Evolutionary conservation across 148 eudicot species (phyloP), one percentile per base, ranked within the genome.

Genomic region (Persicaria tinctoria): DNA sequence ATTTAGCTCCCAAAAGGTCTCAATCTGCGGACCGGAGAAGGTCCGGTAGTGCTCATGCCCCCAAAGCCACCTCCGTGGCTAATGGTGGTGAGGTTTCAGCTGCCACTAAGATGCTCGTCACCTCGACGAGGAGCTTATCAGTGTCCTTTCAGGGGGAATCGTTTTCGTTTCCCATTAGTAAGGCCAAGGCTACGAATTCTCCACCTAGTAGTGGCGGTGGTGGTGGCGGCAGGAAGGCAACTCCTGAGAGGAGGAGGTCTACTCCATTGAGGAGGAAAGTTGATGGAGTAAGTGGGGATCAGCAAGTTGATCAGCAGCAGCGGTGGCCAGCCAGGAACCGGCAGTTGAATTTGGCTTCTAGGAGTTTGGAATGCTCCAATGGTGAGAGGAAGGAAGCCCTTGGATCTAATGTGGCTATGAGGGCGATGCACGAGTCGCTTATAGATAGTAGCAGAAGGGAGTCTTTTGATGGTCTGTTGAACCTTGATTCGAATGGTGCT

Each of bases 61-160:
- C 84, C 1, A 90, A 84, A 72, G 80, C 83, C 0, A 45, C 80
- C 13, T 72, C 84, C 10, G 84, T 76, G n/a, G 78, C 74, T 41
- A 87, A 85, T 85, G 85, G 68, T 51, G 79, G 79, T 74, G 96
- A 86, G 32, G 77, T 86, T 64, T 88, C 97, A 51, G 87, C 91
- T 48, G 96, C 96, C n/a, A 82, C 85, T 45, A 91, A 84, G 87
- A 83, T 88, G 62, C 86, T 94, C 50, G 88, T 94, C 4, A 92
- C 96, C 60, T 92, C 97, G 6, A 87, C 88, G 41, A 79, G 98
- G 82, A 94, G 98, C 72, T 84, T 94, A 27, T 90, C 97, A 6
- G 98, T 94, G 50, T 94, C 98, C 10, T 94, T 94, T 72, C 98
- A 94, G 79, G 98, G 98, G 10, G 97, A 89, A 16, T 73, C 91